A percentile compares a stretch with the other conserved stretches of the same genome.
Conservation (phyloP, 768 basidiomycete species). For the Gloeopeniophorella convolvens region DNA sequence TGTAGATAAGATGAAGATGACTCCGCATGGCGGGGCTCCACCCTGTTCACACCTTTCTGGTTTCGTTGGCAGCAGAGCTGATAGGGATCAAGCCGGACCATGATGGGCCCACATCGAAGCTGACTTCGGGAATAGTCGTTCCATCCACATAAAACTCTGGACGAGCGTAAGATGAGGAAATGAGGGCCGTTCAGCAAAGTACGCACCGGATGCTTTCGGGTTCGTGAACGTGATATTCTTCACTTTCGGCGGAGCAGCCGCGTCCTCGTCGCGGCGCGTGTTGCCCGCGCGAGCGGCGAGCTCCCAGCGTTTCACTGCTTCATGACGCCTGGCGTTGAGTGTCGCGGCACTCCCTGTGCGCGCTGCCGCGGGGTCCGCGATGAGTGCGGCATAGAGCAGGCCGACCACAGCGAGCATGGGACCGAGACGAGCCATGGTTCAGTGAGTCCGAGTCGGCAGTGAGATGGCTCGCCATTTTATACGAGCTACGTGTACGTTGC, state of each 20-base stretch:
- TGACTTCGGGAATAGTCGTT: slow-evolving; percentile 54
- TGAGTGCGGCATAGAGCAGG: neutral
- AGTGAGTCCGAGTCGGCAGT: too few relatives aligned
- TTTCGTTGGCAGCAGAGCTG: slow-evolving; percentile 51
- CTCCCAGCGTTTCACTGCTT: slow-evolving; percentile 5
- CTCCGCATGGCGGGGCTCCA: neutral
- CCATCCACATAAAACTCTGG: slow-evolving; percentile 70
- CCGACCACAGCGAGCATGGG: neutral
- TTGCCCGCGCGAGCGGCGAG: neutral
- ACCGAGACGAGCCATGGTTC: neutral
- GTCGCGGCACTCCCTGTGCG: neutral
- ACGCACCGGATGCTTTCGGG: slow-evolving; percentile 54
- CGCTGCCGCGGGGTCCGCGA: neutral
- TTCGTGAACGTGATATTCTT: slow-evolving; percentile 69
- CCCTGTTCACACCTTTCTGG: slow-evolving; percentile 47
- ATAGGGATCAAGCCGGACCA: slow-evolving; percentile 74
- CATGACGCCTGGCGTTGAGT: slow-evolving; percentile 4
- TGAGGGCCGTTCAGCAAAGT: neutral
- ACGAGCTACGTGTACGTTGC: too few relatives aligned
- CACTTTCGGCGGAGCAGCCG: slow-evolving; percentile 21
- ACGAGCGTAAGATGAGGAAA: neutral
- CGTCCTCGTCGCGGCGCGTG: neutral
- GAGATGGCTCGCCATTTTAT: too few relatives aligned
- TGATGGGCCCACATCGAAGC: slow-evolving; percentile 69
- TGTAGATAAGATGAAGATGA: neutral